Base-by-base conservation (phyloP, 371 early-diverging fungal species). In the Apophysomyces elegans region DNA sequence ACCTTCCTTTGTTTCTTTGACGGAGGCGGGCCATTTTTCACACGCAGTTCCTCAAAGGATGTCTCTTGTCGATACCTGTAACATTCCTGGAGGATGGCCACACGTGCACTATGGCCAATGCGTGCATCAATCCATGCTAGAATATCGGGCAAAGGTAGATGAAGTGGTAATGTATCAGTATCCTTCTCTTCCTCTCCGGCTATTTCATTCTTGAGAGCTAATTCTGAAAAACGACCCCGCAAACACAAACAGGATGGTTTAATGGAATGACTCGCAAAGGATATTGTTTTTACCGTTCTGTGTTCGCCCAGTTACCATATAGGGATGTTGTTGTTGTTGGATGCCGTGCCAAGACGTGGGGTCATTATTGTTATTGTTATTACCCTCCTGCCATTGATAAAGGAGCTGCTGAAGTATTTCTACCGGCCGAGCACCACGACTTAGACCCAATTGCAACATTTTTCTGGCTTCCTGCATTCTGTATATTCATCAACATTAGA, bases 21-120 rank as follows among this genome's bases (percentile, higher is more conserved):
- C 13, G 21, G 38, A 9, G 39, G 37, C 8, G 12, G 18, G n/a
- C 21, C 21, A 50, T 50, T 21, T 16, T 21, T 11, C 69, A 4
- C 66, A 66, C 75, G 61, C 21, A 75, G 11, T 41, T 75, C 79
- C 37, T 78, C 79, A 41, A 75, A 64, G 1, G 73, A 74, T 11
- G 66, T 39, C 44, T 65, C 65, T 37, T 58, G 32, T 4, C 44
- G 5, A 7, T 63, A 35, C 3, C 50, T 45, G 26, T 64, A 44
- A 41, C 71, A 68, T 61, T 72, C 65, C 12, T 62, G 50, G 6
- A 71, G 46, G 16, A 69, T 60, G 36, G 67, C 60, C 26, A 58
- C 58, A 54, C 75, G 71, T 14, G 50, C 61, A 4, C 44, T 32
- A 36, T 68, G 61, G n/a, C 38, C 35, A 7, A 72, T 56, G 39